Percentiles rank a stretch among this genome's conserved stretches.
phyloP scores from a whole-genome alignment of 164 flowering plant genomes.

The Magnolia officinalis region DNA sequence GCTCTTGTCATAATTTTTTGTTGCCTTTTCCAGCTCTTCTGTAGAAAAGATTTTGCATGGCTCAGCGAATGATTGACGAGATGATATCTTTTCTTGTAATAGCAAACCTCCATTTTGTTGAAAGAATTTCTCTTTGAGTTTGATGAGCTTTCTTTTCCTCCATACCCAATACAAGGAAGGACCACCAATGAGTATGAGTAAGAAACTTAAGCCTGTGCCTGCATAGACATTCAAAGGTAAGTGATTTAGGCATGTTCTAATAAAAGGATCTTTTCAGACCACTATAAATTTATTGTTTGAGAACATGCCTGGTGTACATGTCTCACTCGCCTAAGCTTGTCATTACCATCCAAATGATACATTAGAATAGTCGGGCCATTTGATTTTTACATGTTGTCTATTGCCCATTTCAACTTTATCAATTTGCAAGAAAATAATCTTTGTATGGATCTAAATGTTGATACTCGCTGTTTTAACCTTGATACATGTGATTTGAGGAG shows the following conservation, averaged over 20 bases:
- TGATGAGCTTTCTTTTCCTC: constrained; percentile 6
- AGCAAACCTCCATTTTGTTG: constrained; percentile 12
- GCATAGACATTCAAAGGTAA: background rate
- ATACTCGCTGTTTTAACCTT: no score
- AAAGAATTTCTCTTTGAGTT: constrained; percentile 8
- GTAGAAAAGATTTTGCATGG: background rate
- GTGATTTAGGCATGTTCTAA: background rate
- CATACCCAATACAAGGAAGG: constrained; percentile 5
- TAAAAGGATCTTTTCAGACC: background rate
- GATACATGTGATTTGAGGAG: no score
- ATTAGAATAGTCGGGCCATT: no score
- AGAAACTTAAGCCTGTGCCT: background rate
- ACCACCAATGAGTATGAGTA: background rate
- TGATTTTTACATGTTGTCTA: no score
- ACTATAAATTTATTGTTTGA: no score
- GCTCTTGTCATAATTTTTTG: constrained; percentile 12
- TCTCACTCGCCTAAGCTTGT: no score
- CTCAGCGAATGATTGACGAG: background rate
- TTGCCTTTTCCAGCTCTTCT: constrained; percentile 17
- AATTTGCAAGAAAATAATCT: no score
- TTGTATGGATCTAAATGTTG: no score
- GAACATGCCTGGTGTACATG: no score
- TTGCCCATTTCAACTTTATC: no score
- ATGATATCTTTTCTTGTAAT: constrained; percentile 6
- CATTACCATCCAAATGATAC: no score